Percentiles rank a stretch among this genome's conserved stretches.
Conservation (phyloP, 805 yeast species). For the Candida patagonica region DNA sequence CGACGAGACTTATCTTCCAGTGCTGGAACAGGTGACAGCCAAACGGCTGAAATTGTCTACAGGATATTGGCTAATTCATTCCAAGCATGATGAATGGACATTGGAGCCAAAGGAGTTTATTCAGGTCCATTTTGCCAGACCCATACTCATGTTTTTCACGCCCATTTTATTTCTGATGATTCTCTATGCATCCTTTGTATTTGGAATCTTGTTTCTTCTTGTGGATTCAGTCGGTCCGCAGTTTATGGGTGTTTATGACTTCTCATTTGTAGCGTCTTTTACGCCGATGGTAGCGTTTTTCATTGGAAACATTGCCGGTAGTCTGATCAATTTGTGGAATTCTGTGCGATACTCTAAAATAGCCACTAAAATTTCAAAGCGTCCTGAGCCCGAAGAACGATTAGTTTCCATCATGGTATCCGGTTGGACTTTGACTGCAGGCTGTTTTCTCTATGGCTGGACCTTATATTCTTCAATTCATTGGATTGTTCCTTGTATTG, state of each 20-base stretch:
- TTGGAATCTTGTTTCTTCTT: conserved; percentile 35
- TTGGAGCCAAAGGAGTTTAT: conserved; percentile 59
- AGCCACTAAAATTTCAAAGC: conserved; percentile 29
- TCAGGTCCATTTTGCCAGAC: conserved; percentile 66
- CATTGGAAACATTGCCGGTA: conserved; percentile 27
- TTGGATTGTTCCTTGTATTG: conserved; percentile 52
- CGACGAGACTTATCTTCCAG: conserved; percentile 32
- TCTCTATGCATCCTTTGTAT: conserved; percentile 35
- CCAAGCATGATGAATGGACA: conserved; percentile 84
- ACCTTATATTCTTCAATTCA: conserved; percentile 36
- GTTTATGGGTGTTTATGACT: conserved; percentile 24
- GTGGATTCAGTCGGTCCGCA: conserved; percentile 33
- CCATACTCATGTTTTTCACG: conserved; percentile 60
- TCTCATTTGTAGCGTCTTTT: conserved; percentile 27
- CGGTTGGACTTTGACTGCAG: conserved; percentile 41
- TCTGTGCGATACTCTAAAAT: conserved; percentile 23
- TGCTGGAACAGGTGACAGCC: conserved; percentile 59
- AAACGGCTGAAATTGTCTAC: conserved; percentile 60
- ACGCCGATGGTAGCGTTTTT: conserved; percentile 29
- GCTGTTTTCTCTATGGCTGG: conserved; percentile 59
- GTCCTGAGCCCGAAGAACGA: conserved; percentile 51
- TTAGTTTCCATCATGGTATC: conserved; percentile 43
- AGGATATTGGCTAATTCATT: conserved; percentile 75
- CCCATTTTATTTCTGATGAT: conserved; percentile 36
- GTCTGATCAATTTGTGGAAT: conserved; percentile 21